Evolutionary conservation across 495 filamentous ascomycete genomes (phyloP).

Genomic region (Neurospora sp.): DNA sequence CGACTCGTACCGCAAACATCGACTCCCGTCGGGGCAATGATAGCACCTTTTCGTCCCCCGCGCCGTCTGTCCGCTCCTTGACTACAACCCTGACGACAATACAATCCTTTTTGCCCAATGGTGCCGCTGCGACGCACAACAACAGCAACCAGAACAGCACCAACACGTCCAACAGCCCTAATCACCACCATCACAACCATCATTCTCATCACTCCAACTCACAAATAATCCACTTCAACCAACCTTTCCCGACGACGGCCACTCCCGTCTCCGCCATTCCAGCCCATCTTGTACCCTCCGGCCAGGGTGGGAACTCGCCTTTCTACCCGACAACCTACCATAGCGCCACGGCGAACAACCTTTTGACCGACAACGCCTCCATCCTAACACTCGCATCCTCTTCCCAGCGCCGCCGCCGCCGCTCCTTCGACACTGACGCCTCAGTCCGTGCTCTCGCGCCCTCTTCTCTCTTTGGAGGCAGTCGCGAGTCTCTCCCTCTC

Average conservation of each 20-base stretch:
- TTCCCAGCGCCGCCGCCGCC: constrained; percentile 77
- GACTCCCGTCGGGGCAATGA: constrained; percentile 62
- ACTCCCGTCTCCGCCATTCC: constrained; percentile 72
- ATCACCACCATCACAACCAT: constrained; percentile 15
- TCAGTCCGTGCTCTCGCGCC: constrained; percentile 88
- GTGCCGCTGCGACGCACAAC: constrained; percentile 53
- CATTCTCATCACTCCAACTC: constrained; percentile 39
- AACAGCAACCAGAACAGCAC: constrained; percentile 30
- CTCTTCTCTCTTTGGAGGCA: constrained; percentile 85
- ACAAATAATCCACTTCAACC: constrained; percentile 64
- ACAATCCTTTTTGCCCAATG: constrained; percentile 71
- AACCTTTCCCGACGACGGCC: constrained; percentile 69
- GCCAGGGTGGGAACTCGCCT: constrained; percentile 29
- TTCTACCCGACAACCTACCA: constrained; percentile 69
- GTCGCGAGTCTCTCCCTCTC: constrained; percentile 74
- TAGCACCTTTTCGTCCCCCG: constrained; percentile 90
- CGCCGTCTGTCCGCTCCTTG: constrained; percentile 81
- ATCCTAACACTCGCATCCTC: constrained; percentile 95
- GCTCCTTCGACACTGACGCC: constrained; percentile 91
- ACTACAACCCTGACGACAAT: constrained; percentile 95
- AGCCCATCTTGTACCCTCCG: constrained; percentile 55
- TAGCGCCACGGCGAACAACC: constrained; percentile 82
- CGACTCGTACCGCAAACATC: constrained; percentile 54
- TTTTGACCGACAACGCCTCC: constrained; percentile 88
- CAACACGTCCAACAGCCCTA: constrained; percentile 27